A percentile compares a stretch with the other conserved stretches of the same genome.
These are phyloP conservation scores for Geotrichum restrictum DNA, from an alignment of 1,139 yeast species.

Conservation along the genomic window DNA sequence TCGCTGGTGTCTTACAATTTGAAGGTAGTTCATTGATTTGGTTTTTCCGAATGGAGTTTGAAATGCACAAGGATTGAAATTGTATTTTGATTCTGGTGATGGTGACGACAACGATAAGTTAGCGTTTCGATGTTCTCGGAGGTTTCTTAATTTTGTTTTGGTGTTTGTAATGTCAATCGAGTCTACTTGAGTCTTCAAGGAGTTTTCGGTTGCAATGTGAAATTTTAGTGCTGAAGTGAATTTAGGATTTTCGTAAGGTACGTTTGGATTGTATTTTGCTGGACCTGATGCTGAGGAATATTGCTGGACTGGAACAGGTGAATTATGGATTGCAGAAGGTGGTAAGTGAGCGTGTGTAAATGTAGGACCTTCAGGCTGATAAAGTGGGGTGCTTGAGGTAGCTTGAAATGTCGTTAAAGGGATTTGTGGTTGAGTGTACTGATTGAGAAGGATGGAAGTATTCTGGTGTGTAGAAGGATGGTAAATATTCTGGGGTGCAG, in stretches of 20 bases:
- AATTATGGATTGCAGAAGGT: no score
- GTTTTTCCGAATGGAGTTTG: slow-evolving; percentile 7
- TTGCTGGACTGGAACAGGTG: no score
- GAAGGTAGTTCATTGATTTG: slow-evolving; percentile 9
- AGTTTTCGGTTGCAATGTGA: background rate
- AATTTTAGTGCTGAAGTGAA: background rate
- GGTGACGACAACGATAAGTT: background rate
- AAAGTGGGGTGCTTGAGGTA: no score
- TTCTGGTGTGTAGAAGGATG: background rate
- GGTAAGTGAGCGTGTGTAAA: no score
- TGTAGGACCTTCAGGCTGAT: no score
- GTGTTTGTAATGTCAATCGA: slow-evolving; percentile 7
- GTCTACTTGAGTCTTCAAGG: background rate
- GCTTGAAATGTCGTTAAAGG: no score
- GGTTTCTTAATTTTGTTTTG: background rate
- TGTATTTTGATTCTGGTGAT: background rate
- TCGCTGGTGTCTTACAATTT: slow-evolving; percentile 13
- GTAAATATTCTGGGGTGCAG: no score
- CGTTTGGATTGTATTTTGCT: background rate
- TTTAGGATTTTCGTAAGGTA: background rate
- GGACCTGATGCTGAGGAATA: no score
- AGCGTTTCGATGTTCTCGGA: background rate
- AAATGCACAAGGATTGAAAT: slow-evolving; percentile 9
- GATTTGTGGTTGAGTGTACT: no score
- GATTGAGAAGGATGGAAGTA: background rate